phyloP scores from a whole-genome alignment of 1,284 basidiomycete genomes.

The Golubevia pallescens region DNA sequence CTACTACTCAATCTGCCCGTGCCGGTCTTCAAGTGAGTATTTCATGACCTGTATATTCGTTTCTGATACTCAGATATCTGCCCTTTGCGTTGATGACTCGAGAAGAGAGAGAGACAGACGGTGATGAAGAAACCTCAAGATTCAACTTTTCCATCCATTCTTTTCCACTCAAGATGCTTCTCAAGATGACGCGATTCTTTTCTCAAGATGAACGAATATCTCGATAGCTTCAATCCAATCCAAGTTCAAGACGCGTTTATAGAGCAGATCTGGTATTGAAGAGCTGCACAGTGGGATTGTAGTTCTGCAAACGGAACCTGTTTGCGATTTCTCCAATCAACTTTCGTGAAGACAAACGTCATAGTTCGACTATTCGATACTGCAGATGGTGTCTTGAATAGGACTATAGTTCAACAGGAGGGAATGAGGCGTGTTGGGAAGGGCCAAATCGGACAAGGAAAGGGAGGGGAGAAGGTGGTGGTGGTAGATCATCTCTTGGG shows the following conservation, averaged over 20 bases:
- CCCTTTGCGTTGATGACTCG: too few species aligned
- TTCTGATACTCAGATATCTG: too few species aligned
- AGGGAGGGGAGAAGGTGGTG: too few species aligned
- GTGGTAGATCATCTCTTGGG: too few species aligned
- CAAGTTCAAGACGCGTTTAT: slow-evolving; percentile 66
- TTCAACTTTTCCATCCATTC: slow-evolving; percentile 20
- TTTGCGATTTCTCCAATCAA: neutral
- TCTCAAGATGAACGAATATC: slow-evolving; percentile 67
- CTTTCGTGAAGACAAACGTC: neutral
- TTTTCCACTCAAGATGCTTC: slow-evolving; percentile 49
- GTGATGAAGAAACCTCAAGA: too few species aligned
- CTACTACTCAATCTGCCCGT: slow-evolving; percentile 35
- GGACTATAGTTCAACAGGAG: too few species aligned
- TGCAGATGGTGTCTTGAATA: too few species aligned
- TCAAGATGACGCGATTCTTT: slow-evolving; percentile 66
- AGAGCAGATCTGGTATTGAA: slow-evolving; percentile 77
- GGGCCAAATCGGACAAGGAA: too few species aligned
- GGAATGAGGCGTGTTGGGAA: too few species aligned
- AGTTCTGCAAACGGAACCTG: neutral
- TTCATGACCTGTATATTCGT: neutral
- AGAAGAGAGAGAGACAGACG: too few species aligned
- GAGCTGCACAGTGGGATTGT: slow-evolving; percentile 81
- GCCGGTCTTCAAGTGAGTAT: slow-evolving; percentile 55
- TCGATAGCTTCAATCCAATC: too few species aligned
- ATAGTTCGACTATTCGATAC: too few species aligned